Percentiles rank a stretch among this genome's conserved stretches.
Evolutionary conservation across 306 rosid species (phyloP).

Genomic region (Benincasa hispida): DNA sequence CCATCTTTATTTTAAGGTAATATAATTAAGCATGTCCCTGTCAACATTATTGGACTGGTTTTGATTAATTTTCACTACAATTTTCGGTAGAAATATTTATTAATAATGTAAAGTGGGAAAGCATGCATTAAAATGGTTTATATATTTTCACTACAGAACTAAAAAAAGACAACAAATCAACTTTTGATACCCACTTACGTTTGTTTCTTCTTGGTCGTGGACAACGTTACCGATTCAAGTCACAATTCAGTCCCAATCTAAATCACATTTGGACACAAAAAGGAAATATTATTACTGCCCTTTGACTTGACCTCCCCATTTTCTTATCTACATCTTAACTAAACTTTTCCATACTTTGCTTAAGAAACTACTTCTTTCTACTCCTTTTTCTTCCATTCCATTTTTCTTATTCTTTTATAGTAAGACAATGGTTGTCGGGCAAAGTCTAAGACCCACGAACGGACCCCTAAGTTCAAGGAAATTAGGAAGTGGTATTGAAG

Average conservation of each 20-base stretch:
- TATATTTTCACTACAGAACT: neutral
- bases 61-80: neutral
- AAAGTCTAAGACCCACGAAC: too few species aligned
- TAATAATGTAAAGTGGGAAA: slow-evolving; percentile 1
- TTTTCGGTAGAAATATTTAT: neutral
- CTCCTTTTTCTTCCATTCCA: neutral
- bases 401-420: neutral
- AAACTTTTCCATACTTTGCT: slow-evolving; percentile 1
- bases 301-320: slow-evolving; percentile 1
- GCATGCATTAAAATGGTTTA: slow-evolving; percentile 1
- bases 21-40: slow-evolving; percentile 10
- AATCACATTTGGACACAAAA: neutral
- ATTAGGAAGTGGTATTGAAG: too few species aligned
- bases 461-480: too few species aligned
- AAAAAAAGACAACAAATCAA: slow-evolving; percentile 1
- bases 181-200: slow-evolving; percentile 10
- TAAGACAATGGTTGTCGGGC: too few species aligned
- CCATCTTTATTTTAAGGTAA: slow-evolving; percentile 8
- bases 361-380: neutral
- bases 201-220: slow-evolving; percentile 12
- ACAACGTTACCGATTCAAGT: slow-evolving; percentile 12
- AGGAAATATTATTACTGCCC: neutral
- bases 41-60: neutral
- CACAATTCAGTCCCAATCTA: slow-evolving; percentile 4
- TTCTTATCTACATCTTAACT: neutral